Conservation (phyloP, 169 alveolate species). For the Plasmodium chabaudi region DNA sequence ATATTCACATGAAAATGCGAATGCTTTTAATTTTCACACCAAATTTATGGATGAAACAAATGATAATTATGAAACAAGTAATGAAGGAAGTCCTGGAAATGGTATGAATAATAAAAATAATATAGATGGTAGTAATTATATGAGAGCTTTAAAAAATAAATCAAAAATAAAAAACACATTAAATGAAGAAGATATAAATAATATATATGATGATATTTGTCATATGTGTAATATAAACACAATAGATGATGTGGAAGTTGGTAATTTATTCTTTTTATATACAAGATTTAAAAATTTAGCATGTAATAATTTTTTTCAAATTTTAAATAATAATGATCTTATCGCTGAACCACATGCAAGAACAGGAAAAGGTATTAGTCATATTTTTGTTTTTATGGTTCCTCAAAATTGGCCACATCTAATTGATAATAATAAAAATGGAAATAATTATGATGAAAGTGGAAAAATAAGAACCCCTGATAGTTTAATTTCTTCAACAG, state of each 20-base stretch:
- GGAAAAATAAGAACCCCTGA: conserved; percentile 11
- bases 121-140: conserved; percentile 25
- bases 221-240: conserved; percentile 45
- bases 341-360: conserved; percentile 60
- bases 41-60: conserved; percentile 37
- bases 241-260: conserved; percentile 40
- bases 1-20: conserved; percentile 20
- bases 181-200: conserved; percentile 31
- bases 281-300: conserved; percentile 59
- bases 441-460: neutral
- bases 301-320: conserved; percentile 56
- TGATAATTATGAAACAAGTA: conserved; percentile 13
- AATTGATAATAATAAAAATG: conserved; percentile 16
- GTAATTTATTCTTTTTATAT: conserved; percentile 29
- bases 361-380: conserved; percentile 66
- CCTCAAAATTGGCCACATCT: conserved; percentile 38
- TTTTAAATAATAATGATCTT: conserved; percentile 36
- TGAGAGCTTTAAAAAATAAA: conserved; percentile 43
- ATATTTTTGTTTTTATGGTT: conserved; percentile 35
- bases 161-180: conserved; percentile 9
- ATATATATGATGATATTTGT: conserved; percentile 34
- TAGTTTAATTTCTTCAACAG: conserved; percentile 13
- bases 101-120: neutral
- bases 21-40: conserved; percentile 50
- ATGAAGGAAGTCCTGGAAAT: neutral